phyloP scores from a whole-genome alignment of 2,329 filamentous ascomycete genomes.

The Periconia sp. region DNA sequence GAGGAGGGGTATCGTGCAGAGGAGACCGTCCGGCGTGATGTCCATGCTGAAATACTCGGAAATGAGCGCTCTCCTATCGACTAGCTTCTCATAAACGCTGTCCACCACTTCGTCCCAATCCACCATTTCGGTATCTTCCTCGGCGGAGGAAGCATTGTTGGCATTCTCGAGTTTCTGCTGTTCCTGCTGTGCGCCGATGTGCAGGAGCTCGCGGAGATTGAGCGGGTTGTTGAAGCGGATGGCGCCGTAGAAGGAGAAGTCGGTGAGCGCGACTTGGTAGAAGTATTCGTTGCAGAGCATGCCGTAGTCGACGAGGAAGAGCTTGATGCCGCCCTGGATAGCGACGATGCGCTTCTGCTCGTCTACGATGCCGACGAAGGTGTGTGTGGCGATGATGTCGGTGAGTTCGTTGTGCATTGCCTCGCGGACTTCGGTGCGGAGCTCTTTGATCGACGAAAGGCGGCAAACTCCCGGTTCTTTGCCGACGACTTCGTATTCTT shows the following conservation, averaged over 20 bases:
- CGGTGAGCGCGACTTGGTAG: slow-evolving; percentile 90
- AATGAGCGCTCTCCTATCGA: slow-evolving; percentile 81
- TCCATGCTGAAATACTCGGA: slow-evolving; percentile 89
- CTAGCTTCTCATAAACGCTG: slow-evolving; percentile 67
- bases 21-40: slow-evolving; percentile 74
- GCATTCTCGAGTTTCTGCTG: slow-evolving; percentile 49
- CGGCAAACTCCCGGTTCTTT: slow-evolving; percentile 70
- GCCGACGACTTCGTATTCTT: slow-evolving; percentile 72
- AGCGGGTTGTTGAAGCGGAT: slow-evolving; percentile 80
- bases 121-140: slow-evolving; percentile 48
- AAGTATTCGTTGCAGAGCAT: slow-evolving; percentile 84
- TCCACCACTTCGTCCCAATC: slow-evolving; percentile 68
- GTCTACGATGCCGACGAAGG: slow-evolving; percentile 92
- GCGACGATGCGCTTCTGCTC: slow-evolving; percentile 84
- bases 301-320: slow-evolving; percentile 93
- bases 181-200: slow-evolving; percentile 72
- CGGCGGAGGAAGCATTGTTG: slow-evolving; percentile 36
- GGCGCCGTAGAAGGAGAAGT: slow-evolving; percentile 91
- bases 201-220: slow-evolving; percentile 68
- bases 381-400: slow-evolving; percentile 83
- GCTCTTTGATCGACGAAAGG: slow-evolving; percentile 80
- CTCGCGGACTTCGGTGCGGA: slow-evolving; percentile 79
- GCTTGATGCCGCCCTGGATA: slow-evolving; percentile 87
- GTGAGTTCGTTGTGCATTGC: slow-evolving; percentile 83
- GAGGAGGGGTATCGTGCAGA: slow-evolving; percentile 79